These are phyloP conservation scores for Dioscorea cayenensis DNA, from an alignment of 116 monocot genomes.

Conservation along the genomic window DNA sequence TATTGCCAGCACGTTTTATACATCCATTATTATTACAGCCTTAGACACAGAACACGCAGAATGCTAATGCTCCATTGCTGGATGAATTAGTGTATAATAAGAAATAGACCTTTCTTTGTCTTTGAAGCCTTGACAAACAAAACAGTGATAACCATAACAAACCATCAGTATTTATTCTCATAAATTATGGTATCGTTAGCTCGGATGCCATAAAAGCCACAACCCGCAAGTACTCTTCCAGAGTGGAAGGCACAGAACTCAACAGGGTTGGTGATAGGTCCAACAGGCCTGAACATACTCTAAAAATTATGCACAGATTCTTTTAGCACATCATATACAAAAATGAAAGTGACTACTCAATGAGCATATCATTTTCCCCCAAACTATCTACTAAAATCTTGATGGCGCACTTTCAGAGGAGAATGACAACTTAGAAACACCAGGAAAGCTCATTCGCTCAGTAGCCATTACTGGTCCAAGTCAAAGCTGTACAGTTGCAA, in stretches of 20 bases:
- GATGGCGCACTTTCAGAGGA: not conserved
- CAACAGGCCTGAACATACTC: too few relatives aligned
- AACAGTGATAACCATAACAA: not conserved
- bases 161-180: not conserved
- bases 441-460: not conserved
- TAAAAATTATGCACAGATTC: not conserved
- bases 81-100: not conserved
- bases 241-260: not conserved
- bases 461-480: constrained; percentile 1
- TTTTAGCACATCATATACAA: not conserved
- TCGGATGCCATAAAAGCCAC: not conserved
- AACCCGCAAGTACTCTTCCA: not conserved
- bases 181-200: not conserved
- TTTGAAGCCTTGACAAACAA: not conserved
- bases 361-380: not conserved
- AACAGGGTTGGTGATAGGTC: too few relatives aligned
- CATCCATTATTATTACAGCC: too few relatives aligned
- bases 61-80: not conserved
- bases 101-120: not conserved
- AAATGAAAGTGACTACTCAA: not conserved
- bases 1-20: too few relatives aligned
- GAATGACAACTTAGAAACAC: not conserved
- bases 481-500: constrained; percentile 48
- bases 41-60: too few relatives aligned
- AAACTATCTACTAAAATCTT: not conserved